Evolutionary conservation across 805 yeast genomes (phyloP), one percentile per base, ranked within the genome.

Genomic region (Yarrowia sp.): DNA sequence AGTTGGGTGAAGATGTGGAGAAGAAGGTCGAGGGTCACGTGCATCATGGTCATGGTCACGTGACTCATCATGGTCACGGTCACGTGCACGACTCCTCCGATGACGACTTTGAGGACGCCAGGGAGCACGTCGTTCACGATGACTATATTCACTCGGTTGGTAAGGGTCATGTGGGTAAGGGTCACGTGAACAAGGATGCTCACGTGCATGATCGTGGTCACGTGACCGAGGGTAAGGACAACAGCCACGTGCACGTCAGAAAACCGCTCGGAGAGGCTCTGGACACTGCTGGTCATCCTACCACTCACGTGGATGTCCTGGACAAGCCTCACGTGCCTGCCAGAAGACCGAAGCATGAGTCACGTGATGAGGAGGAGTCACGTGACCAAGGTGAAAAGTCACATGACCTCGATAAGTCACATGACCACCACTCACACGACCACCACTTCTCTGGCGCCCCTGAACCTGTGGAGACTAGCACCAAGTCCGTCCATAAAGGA

Each of bases 101-200:
- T 42, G 63, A 56, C 22, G 48, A 41, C 35, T 56, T 56, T 42
- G 63, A 56, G 11, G 63, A 56, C 9, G 63, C 63, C 14, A 15
- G 48, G 5, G 63, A 56, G 14, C 48, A 41, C 7, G 48, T 56
- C 8, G 40, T 22, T 14, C 61, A 55, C 8, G 61, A 55, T 12
- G 46, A 40, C 19, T 11, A 16, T 11, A 36, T 35, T 19, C 26
- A 36, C 16, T 16, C 55, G 11, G 53, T 49, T 11, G 40, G 52
- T 3, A 45, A 19, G 26, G 11, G 11, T 10, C 43, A 10, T 41
- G 45, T 15, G 16, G 16, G 15, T 14, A 14, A 41, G 16, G 4
- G 9, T 12, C 15, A 41, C 15, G 45, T 41, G 45, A 42, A 26
- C 7, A 5, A 19, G 19, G 19, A 19, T 19, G 19, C 19, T 19